Percentiles rank a stretch among this genome's conserved stretches.
phyloP scores from a whole-genome alignment of 1,284 basidiomycete species.

The Porodaedalea pini region DNA sequence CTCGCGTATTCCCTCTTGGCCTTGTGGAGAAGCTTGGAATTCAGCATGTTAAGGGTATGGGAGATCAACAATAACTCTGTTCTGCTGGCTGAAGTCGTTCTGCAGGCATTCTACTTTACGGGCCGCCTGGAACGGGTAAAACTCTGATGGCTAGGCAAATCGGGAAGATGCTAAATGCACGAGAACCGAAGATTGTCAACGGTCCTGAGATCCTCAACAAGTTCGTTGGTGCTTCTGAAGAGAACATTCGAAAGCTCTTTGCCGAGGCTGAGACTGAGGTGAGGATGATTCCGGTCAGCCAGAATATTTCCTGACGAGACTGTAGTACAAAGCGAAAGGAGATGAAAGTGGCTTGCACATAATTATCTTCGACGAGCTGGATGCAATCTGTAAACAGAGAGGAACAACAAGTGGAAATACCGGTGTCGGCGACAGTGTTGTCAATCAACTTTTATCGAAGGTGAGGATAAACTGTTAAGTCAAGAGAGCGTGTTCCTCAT shows the following conservation, averaged over 20 bases:
- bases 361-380: conserved; percentile 99
- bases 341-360: conserved; percentile 98
- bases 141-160: conserved; percentile 98
- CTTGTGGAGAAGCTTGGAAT: conserved; percentile 98
- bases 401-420: conserved; percentile 88
- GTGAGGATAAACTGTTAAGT: conserved; percentile 36
- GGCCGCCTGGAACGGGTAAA: conserved; percentile 98
- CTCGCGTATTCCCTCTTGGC: conserved; percentile 94
- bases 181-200: conserved; percentile 98
- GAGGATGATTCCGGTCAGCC: conserved; percentile 22
- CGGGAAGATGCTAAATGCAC: conserved; percentile 98
- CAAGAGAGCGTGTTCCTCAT: background rate
- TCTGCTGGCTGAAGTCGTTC: background rate
- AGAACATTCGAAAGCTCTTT: conserved; percentile 98
- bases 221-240: conserved; percentile 97
- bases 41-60: conserved; percentile 92
- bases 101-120: conserved; percentile 87
- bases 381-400: conserved; percentile 99
- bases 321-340: conserved; percentile 95
- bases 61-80: background rate
- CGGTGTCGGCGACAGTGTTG: conserved; percentile 96
- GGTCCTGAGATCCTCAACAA: conserved; percentile 98
- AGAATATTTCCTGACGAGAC: conserved; percentile 6
- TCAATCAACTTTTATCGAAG: conserved; percentile 98
- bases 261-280: conserved; percentile 97